These are phyloP conservation scores for Melastoma candidum DNA, from an alignment of 441 rosid genomes.

Conservation along the genomic window DNA sequence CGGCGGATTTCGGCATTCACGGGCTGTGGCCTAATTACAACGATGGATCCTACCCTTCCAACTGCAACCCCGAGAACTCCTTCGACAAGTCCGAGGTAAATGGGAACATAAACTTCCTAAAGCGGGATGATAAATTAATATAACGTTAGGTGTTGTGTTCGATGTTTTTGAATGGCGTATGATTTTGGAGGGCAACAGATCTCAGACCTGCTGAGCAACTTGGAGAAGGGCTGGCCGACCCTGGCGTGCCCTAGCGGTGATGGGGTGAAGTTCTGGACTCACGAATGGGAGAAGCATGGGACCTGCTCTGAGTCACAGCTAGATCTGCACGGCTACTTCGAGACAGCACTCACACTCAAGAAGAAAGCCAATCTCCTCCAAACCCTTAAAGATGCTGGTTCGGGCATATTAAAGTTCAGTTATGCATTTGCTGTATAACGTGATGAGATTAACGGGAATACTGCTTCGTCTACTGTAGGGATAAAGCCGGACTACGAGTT, in stretches of 20 bases:
- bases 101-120: no score
- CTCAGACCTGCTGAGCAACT: slow-evolving; percentile 33
- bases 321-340: slow-evolving; percentile 46
- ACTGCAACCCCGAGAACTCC: slow-evolving; percentile 47
- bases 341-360: slow-evolving; percentile 35
- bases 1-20: slow-evolving; percentile 77
- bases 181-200: slow-evolving; percentile 22
- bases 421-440: background rate
- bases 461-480: background rate
- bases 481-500: slow-evolving; percentile 14
- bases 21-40: slow-evolving; percentile 92
- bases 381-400: slow-evolving; percentile 31
- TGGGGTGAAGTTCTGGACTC: slow-evolving; percentile 51
- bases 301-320: slow-evolving; percentile 59
- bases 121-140: no score
- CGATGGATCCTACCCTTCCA: slow-evolving; percentile 61
- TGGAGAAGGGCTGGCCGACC: slow-evolving; percentile 66
- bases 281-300: slow-evolving; percentile 79
- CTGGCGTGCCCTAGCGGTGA: slow-evolving; percentile 63
- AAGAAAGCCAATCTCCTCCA: slow-evolving; percentile 34
- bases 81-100: slow-evolving; percentile 53
- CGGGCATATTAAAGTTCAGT: background rate
- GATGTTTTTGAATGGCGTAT: background rate
- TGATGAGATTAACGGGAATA: background rate
- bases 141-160: no score